Conservation (phyloP, 495 filamentous ascomycete species). For the Hypoxylon intermedium region DNA sequence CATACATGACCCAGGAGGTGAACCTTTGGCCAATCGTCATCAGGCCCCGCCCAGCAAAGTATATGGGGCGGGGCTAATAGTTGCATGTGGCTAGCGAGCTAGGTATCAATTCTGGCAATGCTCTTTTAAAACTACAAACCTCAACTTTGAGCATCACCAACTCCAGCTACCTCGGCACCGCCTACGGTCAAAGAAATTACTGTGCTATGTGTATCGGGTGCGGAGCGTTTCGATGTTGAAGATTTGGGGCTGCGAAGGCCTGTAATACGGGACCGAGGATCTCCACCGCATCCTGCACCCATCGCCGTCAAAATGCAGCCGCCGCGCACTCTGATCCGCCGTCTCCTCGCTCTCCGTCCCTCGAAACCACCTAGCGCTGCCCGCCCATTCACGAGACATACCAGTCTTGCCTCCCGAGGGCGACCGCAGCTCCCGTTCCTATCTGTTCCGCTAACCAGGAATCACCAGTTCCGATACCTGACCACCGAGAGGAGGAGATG, state of each 20-base stretch:
- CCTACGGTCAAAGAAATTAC: neutral
- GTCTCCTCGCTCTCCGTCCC: conserved; percentile 28
- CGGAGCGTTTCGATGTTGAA: conserved; percentile 11
- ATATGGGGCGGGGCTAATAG: conserved; percentile 1
- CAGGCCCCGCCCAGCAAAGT: neutral
- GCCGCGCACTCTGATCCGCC: conserved; percentile 30
- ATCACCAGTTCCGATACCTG: conserved; percentile 70
- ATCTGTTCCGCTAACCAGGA: conserved; percentile 57
- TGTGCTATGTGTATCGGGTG: neutral
- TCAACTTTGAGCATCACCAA: neutral
- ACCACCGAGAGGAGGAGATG: conserved; percentile 77
- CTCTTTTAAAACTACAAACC: no score
- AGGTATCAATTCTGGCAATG: no score
- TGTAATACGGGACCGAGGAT: neutral
- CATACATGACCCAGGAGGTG: no score
- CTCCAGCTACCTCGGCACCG: neutral
- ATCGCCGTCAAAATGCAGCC: conserved; percentile 32
- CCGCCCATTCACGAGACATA: conserved; percentile 29
- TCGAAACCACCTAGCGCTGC: conserved; percentile 17
- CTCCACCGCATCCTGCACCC: neutral
- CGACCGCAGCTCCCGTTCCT: conserved; percentile 87
- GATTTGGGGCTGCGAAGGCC: neutral
- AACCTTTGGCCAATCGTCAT: conserved; percentile 11
- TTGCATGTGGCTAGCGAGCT: no score
- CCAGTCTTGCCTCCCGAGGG: conserved; percentile 36